A percentile compares a stretch with the other conserved stretches of the same genome.
Evolutionary conservation across 306 rosid genomes (phyloP).

Genomic region (Oemleria cerasiformis): DNA sequence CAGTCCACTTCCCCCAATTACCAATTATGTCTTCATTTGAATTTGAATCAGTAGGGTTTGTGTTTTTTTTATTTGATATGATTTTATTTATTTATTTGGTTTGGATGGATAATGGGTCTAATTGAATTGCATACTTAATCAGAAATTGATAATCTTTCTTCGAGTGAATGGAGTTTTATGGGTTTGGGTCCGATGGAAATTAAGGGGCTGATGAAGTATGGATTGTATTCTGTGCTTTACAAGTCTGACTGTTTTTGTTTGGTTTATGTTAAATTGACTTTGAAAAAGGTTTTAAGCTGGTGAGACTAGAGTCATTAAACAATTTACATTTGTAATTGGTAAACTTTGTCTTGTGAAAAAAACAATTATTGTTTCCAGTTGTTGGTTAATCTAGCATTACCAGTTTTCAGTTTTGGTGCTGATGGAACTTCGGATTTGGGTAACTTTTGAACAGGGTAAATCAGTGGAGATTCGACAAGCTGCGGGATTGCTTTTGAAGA

Average conservation of each 20-base stretch:
- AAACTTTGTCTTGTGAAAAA: background rate
- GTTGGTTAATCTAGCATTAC: background rate
- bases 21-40: background rate
- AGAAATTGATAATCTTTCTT: background rate
- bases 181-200: background rate
- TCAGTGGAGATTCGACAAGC: constrained; percentile 96
- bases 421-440: constrained; percentile 17
- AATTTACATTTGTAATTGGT: no score
- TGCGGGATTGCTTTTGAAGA: constrained; percentile 84
- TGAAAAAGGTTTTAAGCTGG: background rate
- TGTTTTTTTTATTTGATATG: background rate
- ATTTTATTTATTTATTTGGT: background rate
- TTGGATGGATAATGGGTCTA: constrained; percentile 13
- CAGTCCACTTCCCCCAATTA: constrained; percentile 11
- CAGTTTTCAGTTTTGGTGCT: background rate
- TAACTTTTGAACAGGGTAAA: constrained; percentile 54
- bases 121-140: constrained; percentile 1
- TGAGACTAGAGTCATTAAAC: background rate
- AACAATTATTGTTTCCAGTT: background rate
- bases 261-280: background rate
- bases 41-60: background rate
- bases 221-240: background rate
- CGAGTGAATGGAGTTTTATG: background rate
- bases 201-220: background rate
- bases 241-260: background rate